phyloP scores from a whole-genome alignment of 352 stramenopile genomes.

The Aphanomyces astaci region DNA sequence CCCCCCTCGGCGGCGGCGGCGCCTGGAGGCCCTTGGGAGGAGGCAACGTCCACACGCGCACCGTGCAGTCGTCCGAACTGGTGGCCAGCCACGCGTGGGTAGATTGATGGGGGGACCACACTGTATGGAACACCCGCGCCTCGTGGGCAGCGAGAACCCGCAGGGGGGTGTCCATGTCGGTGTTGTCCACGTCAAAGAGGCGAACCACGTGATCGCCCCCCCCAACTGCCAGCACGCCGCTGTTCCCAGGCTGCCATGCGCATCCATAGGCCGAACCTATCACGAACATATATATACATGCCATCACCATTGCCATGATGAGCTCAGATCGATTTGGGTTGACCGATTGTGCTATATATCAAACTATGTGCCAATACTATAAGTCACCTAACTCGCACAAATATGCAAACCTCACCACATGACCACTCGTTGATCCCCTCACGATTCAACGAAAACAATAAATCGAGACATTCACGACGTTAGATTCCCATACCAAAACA shows the following conservation, averaged over 20 bases:
- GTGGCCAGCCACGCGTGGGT: constrained; percentile 5
- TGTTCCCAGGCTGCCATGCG: constrained; percentile 11
- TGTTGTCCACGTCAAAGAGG: constrained; percentile 6
- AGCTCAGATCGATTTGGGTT: too few species aligned
- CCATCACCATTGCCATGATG: too few species aligned
- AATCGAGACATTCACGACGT: too few species aligned
- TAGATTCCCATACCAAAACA: too few species aligned
- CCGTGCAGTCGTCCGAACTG: constrained; percentile 20
- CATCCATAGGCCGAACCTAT: neutral
- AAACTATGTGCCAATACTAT: too few species aligned
- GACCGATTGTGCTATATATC: too few species aligned
- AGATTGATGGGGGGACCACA: constrained; percentile 7
- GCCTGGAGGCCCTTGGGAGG: neutral
- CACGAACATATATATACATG: too few species aligned
- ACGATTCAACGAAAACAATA: too few species aligned
- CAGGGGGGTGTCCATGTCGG: neutral
- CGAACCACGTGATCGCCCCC: constrained; percentile 20
- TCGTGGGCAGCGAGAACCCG: constrained; percentile 12
- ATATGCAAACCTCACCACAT: too few species aligned
- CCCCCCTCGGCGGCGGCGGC: too few species aligned
- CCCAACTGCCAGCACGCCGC: constrained; percentile 16
- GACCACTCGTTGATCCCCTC: too few species aligned
- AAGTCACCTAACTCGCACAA: too few species aligned
- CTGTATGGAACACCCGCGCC: constrained; percentile 16
- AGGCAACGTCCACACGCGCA: constrained; percentile 18